Evolutionary conservation across 352 stramenopile genomes (phyloP), one percentile per base, ranked within the genome.

Genomic region (Aphanomyces invadans): DNA sequence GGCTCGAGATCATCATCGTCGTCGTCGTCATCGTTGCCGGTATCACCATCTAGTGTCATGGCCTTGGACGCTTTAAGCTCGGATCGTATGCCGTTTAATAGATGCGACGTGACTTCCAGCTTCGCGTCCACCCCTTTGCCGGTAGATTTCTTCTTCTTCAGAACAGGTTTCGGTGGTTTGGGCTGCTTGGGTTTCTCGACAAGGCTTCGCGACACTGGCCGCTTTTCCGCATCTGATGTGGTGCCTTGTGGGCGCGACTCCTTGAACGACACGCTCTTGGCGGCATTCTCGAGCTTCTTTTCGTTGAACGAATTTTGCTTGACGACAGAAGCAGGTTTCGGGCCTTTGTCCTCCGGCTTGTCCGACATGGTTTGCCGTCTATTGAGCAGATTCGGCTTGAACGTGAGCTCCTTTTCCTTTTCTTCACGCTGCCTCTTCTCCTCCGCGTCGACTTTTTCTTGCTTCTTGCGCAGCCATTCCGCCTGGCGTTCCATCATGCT

Each of bases 401-500:
- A 93, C 23, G 84, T 93, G 19, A 93, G 75, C 57, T 93, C 84
- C 62, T 83, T 82, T 25, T 88, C 78, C 19, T 76, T 88, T 59
- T 91, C 84, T 38, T 87, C 77, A 5, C 77, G 74, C 32, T 90
- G 83, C 0, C 84, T 77, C 31, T 76, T 73, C 23, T 79, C 76
- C 62, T 91, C 82, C 10, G 70, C 74, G 32, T 82, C 81, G 61
- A 88, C 72, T 62, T 90, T 90, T 29, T 90, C 80, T 28, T 89
- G 76, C 32, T 91, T 93, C 71, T 88, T 88, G 31, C 70, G 62
- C 15, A 93, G 73, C 82, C 83, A 91, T 69, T 91, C 77, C 55
- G 83, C 76, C 39, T 93, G 84, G 3, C 84, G 80, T 65, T 93
- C 84, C 64, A 89, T 77, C 74, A 93, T 84, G 9, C 82, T 89